These are phyloP conservation scores for Volvox africanus DNA, from an alignment of 139 green algal species.

Conservation along the genomic window DNA sequence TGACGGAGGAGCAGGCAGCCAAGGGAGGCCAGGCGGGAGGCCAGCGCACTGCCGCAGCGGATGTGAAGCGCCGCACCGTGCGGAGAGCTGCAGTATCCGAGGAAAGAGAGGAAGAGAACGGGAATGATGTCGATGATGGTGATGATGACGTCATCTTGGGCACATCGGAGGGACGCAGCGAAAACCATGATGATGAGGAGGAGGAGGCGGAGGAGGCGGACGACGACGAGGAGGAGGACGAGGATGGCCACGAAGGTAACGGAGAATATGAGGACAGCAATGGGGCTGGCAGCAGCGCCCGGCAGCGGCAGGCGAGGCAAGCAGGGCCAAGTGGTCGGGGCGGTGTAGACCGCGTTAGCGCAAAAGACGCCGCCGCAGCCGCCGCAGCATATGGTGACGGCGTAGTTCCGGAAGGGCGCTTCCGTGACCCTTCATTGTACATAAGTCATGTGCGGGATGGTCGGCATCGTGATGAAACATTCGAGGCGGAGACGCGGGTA, in stretches of 20 bases:
- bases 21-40: background rate
- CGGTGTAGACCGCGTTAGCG: constrained; percentile 8
- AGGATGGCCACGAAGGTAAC: background rate
- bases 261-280: constrained; percentile 9
- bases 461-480: constrained; percentile 56
- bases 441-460: constrained; percentile 56
- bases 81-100: background rate
- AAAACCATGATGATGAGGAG: constrained; percentile 28
- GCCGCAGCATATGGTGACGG: constrained; percentile 49
- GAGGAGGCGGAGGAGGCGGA: constrained; percentile 5
- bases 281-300: background rate
- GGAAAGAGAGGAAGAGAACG: background rate
- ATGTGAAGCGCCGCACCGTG: background rate
- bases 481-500: constrained; percentile 51
- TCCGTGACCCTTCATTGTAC: constrained; percentile 73
- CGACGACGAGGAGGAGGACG: background rate
- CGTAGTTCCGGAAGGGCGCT: constrained; percentile 52
- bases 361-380: constrained; percentile 23
- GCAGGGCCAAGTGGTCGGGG: constrained; percentile 33
- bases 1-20: constrained; percentile 18
- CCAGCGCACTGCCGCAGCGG: background rate
- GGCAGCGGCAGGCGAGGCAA: background rate
- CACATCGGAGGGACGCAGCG: background rate
- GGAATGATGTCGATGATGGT: background rate
- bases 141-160: background rate